A percentile compares a stretch with the other conserved stretches of the same genome.
These are phyloP conservation scores for Didymella pomorum DNA, from an alignment of 2,329 filamentous ascomycete species.

Conservation along the genomic window DNA sequence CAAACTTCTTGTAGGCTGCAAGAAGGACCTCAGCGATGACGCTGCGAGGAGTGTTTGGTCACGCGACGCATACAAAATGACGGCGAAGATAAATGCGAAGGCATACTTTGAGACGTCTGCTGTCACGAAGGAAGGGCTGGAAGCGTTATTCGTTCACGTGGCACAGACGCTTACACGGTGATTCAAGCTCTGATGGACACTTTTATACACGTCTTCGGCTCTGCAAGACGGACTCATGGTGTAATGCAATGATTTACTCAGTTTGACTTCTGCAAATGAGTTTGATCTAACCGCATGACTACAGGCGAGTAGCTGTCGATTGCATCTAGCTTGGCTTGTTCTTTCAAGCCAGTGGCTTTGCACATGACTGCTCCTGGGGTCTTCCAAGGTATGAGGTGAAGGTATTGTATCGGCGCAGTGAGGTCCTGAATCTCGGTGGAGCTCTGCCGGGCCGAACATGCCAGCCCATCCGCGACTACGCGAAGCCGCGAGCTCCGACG, in stretches of 20 bases:
- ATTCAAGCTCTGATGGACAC: not conserved
- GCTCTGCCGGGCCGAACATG: not conserved
- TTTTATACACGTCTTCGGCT: not conserved
- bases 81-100: constrained; percentile 21
- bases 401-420: too few relatives aligned
- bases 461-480: not conserved
- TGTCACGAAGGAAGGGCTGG: constrained; percentile 17
- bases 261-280: not conserved
- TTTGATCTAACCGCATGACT: too few relatives aligned
- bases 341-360: too few relatives aligned
- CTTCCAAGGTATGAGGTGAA: too few relatives aligned
- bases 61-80: constrained; percentile 21
- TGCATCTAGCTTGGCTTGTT: too few relatives aligned
- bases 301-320: too few relatives aligned
- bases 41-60: constrained; percentile 7
- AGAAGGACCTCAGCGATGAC: constrained; percentile 17
- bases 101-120: constrained; percentile 32
- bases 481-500: not conserved
- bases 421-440: not conserved
- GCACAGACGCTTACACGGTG: constrained; percentile 6
- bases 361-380: too few relatives aligned
- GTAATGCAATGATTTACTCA: not conserved
- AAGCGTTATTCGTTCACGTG: constrained; percentile 25
- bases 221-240: not conserved
- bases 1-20: constrained; percentile 30